Conservation (phyloP, 2,329 filamentous ascomycete species). For the Mycosphaerella arachidis region DNA sequence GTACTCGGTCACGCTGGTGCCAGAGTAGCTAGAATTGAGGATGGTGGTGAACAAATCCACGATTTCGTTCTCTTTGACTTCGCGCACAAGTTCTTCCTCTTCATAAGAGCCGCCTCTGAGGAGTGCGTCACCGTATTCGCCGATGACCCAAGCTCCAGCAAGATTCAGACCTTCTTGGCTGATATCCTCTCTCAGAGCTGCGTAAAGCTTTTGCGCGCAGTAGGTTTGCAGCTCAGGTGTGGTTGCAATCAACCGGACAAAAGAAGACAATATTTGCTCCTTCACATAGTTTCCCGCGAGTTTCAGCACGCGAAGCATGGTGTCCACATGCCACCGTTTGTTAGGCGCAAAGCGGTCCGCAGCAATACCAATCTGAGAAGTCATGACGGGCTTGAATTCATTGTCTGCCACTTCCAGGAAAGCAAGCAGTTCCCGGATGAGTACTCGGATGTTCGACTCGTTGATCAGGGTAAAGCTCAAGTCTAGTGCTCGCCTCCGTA, state of each 20-base stretch:
- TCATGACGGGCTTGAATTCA: constrained; percentile 98
- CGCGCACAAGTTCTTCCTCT: constrained; percentile 80
- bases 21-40: constrained; percentile 89
- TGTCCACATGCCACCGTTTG: constrained; percentile 98
- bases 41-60: constrained; percentile 90
- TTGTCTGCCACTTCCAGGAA: constrained; percentile 97
- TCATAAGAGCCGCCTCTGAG: constrained; percentile 86
- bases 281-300: constrained; percentile 96
- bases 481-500: constrained; percentile 88
- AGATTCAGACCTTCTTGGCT: constrained; percentile 94
- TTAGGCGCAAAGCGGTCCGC: constrained; percentile 94
- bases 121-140: constrained; percentile 91
- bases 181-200: constrained; percentile 88
- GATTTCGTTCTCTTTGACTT: constrained; percentile 82
- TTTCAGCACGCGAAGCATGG: constrained; percentile 89
- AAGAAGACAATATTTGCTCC: constrained; percentile 94
- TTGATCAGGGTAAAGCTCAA: constrained; percentile 98
- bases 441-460: constrained; percentile 86
- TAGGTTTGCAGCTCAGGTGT: constrained; percentile 94
- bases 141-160: constrained; percentile 94
- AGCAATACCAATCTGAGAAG: constrained; percentile 93
- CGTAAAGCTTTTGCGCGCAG: constrained; percentile 90
- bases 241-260: constrained; percentile 90
- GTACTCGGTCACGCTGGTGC: constrained; percentile 87
- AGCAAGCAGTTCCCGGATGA: constrained; percentile 87